A percentile compares a stretch with the other conserved stretches of the same genome.
Evolutionary conservation across 352 stramenopile species (phyloP).

Genomic region (Phytophthora pini): DNA sequence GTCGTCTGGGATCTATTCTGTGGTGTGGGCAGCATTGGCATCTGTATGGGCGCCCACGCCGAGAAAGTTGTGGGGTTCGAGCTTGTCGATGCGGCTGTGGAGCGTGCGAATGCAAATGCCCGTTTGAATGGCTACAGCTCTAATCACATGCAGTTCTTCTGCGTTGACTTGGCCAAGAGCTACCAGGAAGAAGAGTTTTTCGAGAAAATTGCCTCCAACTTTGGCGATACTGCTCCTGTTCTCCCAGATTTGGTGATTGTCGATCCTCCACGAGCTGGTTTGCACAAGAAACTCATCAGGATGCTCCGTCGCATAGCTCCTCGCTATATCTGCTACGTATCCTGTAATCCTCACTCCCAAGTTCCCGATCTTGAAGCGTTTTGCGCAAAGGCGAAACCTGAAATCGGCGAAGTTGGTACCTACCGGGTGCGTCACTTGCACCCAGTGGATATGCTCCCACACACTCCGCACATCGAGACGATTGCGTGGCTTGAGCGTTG

Average conservation of each 20-base stretch:
- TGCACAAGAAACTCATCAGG: conserved; percentile 73
- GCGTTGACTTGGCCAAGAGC: conserved; percentile 61
- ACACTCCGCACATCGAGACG: conserved; percentile 83
- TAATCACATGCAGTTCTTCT: conserved; percentile 68
- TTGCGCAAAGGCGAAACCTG: conserved; percentile 30
- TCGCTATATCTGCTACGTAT: conserved; percentile 75
- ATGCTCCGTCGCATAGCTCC: conserved; percentile 56
- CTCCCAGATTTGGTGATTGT: conserved; percentile 75
- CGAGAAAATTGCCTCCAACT: conserved; percentile 30
- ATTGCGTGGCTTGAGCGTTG: conserved; percentile 67
- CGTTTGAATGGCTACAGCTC: conserved; percentile 61
- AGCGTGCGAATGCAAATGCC: conserved; percentile 62
- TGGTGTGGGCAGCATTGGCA: conserved; percentile 81
- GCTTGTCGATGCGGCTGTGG: conserved; percentile 62
- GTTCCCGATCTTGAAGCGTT: conserved; percentile 62
- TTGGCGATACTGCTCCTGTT: conserved; percentile 10
- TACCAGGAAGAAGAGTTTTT: conserved; percentile 52
- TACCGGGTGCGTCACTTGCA: conserved; percentile 63
- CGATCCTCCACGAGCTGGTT: conserved; percentile 70
- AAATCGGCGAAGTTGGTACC: conserved; percentile 20
- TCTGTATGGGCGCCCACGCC: conserved; percentile 62
- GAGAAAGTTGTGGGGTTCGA: conserved; percentile 73
- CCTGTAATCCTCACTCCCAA: conserved; percentile 77
- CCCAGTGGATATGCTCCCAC: conserved; percentile 83
- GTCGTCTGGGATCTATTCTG: conserved; percentile 86